Conservation (phyloP, 2,329 filamentous ascomycete species). For the Colletotrichum neosansevieriae region DNA sequence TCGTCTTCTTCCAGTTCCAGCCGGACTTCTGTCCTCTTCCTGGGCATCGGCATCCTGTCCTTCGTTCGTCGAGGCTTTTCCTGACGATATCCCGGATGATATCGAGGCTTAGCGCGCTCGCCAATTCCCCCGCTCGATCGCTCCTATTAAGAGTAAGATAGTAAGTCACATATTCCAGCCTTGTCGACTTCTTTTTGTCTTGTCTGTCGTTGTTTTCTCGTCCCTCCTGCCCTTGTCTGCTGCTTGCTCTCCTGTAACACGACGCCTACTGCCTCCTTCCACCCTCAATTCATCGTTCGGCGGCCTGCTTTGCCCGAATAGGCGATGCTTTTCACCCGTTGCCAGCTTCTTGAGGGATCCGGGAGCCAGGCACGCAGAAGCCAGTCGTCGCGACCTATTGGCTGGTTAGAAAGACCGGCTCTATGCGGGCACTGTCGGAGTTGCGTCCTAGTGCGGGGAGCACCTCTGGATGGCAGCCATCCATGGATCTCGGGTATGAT, state of each 20-base stretch:
- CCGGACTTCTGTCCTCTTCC: slow-evolving; percentile 15
- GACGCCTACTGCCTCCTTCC: neutral
- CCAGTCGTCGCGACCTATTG: slow-evolving; percentile 1
- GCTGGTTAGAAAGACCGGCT: slow-evolving; percentile 1
- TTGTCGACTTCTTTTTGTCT: neutral
- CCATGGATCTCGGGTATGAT: neutral
- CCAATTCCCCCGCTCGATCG: slow-evolving; percentile 29
- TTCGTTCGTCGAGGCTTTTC: slow-evolving; percentile 5
- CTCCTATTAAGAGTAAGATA: slow-evolving; percentile 25
- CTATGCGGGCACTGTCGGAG: slow-evolving; percentile 5
- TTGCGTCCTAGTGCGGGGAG: too few relatives aligned
- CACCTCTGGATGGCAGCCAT: neutral
- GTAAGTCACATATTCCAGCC: slow-evolving; percentile 18
- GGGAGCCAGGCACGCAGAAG: neutral
- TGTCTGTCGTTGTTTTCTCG: slow-evolving; percentile 10
- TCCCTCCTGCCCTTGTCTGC: neutral
- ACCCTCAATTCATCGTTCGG: neutral
- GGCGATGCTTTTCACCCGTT: slow-evolving; percentile 3
- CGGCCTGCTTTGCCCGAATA: neutral
- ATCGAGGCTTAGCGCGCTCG: slow-evolving; percentile 34
- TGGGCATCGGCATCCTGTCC: slow-evolving; percentile 25
- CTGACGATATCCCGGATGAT: slow-evolving; percentile 37
- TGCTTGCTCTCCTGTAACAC: neutral
- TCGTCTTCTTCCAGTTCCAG: neutral
- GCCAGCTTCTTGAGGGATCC: neutral